Percentiles rank a stretch among this genome's conserved stretches.
phyloP scores from a whole-genome alignment of 2,329 filamentous ascomycete species.

The Aspergillus sp. region DNA sequence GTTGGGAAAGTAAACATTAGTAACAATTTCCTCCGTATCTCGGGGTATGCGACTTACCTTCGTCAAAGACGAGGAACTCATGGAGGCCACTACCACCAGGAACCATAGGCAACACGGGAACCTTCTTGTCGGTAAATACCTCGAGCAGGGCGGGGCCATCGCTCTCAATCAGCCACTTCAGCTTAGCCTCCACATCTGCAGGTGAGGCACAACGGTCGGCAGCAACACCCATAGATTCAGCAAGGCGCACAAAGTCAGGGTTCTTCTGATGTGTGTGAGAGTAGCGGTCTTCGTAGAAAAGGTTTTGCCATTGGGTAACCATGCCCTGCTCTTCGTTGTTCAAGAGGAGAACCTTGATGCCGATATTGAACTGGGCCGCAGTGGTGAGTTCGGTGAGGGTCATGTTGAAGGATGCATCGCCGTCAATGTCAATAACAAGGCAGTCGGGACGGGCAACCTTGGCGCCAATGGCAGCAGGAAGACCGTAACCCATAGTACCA shows the following conservation, averaged over 20 bases:
- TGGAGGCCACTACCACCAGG: slow-evolving; percentile 82
- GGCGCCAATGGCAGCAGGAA: slow-evolving; percentile 91
- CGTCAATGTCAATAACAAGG: slow-evolving; percentile 92
- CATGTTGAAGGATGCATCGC: slow-evolving; percentile 99
- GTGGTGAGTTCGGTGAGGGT: slow-evolving; percentile 93
- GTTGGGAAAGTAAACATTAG: slow-evolving; percentile 14
- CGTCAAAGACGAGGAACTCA: slow-evolving; percentile 88
- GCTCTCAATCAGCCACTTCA: slow-evolving; percentile 85
- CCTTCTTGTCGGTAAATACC: slow-evolving; percentile 78
- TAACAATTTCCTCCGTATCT: neutral
- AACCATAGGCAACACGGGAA: slow-evolving; percentile 95
- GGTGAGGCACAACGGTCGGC: slow-evolving; percentile 70
- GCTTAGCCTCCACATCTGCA: slow-evolving; percentile 71
- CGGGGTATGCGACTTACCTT: slow-evolving; percentile 53
- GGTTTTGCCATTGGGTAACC: slow-evolving; percentile 97
- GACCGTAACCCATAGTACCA: slow-evolving; percentile 92
- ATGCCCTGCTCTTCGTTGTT: slow-evolving; percentile 99
- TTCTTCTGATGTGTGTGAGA: slow-evolving; percentile 91
- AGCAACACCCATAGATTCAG: slow-evolving; percentile 86
- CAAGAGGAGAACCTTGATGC: slow-evolving; percentile 87
- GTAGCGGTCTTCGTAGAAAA: slow-evolving; percentile 94
- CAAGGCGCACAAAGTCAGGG: slow-evolving; percentile 92
- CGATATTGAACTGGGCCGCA: slow-evolving; percentile 93
- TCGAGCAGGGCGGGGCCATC: slow-evolving; percentile 93
- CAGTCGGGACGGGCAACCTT: slow-evolving; percentile 82